These are phyloP conservation scores for Apiospora marii DNA, from an alignment of 2,329 filamentous ascomycete species.

Conservation along the genomic window DNA sequence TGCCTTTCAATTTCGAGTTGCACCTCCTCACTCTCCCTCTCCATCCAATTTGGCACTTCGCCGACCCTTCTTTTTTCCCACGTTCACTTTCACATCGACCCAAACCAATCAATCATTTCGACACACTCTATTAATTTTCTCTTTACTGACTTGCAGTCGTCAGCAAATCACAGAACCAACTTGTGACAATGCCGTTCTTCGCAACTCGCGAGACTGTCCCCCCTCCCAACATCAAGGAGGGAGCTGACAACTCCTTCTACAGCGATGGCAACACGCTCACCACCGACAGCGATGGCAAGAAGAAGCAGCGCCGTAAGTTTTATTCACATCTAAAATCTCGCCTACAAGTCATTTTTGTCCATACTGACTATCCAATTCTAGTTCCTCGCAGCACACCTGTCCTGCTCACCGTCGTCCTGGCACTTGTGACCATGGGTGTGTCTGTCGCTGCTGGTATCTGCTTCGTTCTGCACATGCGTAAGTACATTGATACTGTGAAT, in stretches of 20 bases:
- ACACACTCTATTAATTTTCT: background rate
- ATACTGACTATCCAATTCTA: background rate
- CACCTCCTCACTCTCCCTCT: background rate
- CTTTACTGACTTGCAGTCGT: background rate
- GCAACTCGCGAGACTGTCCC: slow-evolving; percentile 22
- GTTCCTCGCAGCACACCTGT: slow-evolving; percentile 4
- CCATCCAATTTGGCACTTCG: background rate
- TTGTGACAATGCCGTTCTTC: slow-evolving; percentile 22
- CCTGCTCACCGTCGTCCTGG: slow-evolving; percentile 16
- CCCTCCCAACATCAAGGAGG: slow-evolving; percentile 20
- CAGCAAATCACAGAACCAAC: background rate
- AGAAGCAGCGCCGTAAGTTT: slow-evolving; percentile 13
- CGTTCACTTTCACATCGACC: background rate
- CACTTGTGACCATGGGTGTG: slow-evolving; percentile 9
- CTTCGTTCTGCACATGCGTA: slow-evolving; percentile 24
- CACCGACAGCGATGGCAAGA: background rate
- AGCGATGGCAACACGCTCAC: slow-evolving; percentile 15
- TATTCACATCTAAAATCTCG: background rate
- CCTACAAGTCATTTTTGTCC: background rate
- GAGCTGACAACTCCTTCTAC: background rate
- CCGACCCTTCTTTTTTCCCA: background rate
- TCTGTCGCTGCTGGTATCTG: slow-evolving; percentile 16
- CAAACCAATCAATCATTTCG: background rate
- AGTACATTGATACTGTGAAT: background rate
- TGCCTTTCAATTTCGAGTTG: background rate